Base-by-base conservation (phyloP, 2,329 filamentous ascomycete species). In the Claviceps maximensis region DNA sequence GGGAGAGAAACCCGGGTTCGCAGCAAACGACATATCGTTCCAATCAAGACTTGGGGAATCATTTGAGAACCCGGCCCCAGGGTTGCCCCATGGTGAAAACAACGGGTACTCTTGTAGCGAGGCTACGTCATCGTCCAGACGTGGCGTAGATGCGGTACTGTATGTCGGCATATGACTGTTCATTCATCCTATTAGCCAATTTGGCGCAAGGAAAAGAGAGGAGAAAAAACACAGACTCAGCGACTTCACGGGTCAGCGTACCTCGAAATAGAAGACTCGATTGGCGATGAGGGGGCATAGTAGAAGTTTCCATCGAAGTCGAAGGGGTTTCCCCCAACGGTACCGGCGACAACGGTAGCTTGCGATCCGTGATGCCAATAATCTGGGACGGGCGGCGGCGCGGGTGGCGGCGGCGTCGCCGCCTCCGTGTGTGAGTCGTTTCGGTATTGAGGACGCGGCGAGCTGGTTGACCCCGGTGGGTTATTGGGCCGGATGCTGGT, bases 361-460 rank as follows among this genome's bases (percentile, higher is more conserved):
- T 27, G 40, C 33, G 17, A 7, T n/a, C 36, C 47, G 23, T 53
- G 52, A 21, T 47, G 47, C 52, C 52, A 53, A 23, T 50, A 53
- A 27, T 53, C 25, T 31, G 52, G 52, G 8, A 53, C 41, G 8
- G 52, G 52, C 12, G 52, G 47, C 17, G 10, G 47, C 21, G 51
- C 38, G 17, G 6, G 40, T 17, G 51, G 47, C 29, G 10, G 40
- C 15, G 21, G 31, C n/a, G 17, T 25, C 23, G 17, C 17, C 8
- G 6, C 4, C n/a, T 9, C 5, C 19, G 23, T 3, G 19, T 40
- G 47, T 8, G 47, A n/a, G 17, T 8, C n/a, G 17, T 21, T 23
- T n/a, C 27, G 45, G 19, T 53, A 17, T 21, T 19, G 21, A 7
- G 17, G 25, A 12, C 19, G 41, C 47, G 40, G n/a, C 10, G 19